phyloP scores from a whole-genome alignment of 805 yeast genomes.

The Saturnispora serradocipensis region DNA sequence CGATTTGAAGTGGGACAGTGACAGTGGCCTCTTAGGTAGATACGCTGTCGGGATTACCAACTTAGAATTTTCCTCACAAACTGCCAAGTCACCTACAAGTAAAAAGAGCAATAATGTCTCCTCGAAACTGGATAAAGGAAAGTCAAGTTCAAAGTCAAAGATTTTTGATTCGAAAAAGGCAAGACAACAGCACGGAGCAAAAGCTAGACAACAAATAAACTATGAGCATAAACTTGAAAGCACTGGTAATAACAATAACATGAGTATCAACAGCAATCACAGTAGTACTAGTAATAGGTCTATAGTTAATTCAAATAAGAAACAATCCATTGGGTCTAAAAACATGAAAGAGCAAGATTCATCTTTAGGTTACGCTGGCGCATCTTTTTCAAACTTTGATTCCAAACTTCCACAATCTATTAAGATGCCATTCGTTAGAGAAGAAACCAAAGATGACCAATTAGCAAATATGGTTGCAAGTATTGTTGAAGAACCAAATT shows the following conservation, averaged over 20 bases:
- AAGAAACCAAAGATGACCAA: slow-evolving; percentile 8
- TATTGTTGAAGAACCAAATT: slow-evolving; percentile 1
- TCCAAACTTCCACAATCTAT: slow-evolving; percentile 7
- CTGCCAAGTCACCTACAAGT: not conserved
- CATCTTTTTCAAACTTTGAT: slow-evolving; percentile 12
- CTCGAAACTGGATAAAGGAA: not conserved
- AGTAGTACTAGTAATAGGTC: not conserved
- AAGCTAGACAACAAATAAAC: not conserved
- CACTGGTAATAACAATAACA: not conserved
- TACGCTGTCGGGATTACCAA: slow-evolving; percentile 1
- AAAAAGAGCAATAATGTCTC: not conserved
- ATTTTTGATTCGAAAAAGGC: not conserved
- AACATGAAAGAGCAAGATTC: not conserved
- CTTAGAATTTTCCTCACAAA: not conserved
- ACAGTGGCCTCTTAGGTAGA: not conserved
- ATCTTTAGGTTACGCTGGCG: slow-evolving; percentile 11
- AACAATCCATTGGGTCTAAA: not conserved
- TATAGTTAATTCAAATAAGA: not conserved
- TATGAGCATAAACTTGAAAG: not conserved
- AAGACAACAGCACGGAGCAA: not conserved
- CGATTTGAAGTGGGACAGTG: slow-evolving; percentile 18
- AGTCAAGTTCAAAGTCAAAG: not conserved
- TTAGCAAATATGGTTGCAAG: not conserved
- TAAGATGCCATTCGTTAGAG: slow-evolving; percentile 9
- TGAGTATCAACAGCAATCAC: not conserved